Conservation (phyloP, 305 asterid species). For the Plantago rigida region DNA sequence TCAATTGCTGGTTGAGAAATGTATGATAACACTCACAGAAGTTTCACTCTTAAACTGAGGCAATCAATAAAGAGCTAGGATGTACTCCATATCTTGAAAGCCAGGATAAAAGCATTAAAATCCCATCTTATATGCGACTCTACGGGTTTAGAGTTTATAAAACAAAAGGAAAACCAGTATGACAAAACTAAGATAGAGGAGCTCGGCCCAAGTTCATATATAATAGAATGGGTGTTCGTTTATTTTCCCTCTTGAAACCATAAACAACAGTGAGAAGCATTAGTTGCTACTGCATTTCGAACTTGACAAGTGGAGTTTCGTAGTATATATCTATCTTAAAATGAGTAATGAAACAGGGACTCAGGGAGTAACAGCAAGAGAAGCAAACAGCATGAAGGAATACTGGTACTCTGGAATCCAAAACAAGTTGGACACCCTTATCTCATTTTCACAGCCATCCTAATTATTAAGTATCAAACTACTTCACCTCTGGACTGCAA, state of each 20-base stretch:
- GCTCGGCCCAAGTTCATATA: no score
- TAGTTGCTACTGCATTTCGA: not conserved
- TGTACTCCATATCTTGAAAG: not conserved
- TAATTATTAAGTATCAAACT: no score
- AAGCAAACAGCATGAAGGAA: not conserved
- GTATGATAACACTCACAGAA: not conserved
- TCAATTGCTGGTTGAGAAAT: conserved; percentile 19
- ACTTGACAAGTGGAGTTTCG: not conserved
- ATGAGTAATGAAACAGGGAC: not conserved
- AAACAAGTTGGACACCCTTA: no score
- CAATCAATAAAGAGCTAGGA: not conserved
- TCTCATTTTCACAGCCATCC: no score
- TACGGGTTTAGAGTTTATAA: not conserved
- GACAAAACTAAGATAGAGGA: no score
- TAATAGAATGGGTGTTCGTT: no score
- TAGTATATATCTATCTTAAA: not conserved
- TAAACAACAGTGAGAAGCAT: not conserved
- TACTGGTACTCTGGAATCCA: no score
- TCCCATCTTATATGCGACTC: not conserved
- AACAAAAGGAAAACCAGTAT: not conserved
- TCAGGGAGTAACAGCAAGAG: not conserved
- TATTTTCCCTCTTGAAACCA: no score
- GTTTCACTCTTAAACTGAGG: conserved; percentile 1
- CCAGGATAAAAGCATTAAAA: not conserved
- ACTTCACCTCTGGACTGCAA: no score